Evolutionary conservation across 768 basidiomycete species (phyloP).

Genomic region (Tricholoma matsutake): DNA sequence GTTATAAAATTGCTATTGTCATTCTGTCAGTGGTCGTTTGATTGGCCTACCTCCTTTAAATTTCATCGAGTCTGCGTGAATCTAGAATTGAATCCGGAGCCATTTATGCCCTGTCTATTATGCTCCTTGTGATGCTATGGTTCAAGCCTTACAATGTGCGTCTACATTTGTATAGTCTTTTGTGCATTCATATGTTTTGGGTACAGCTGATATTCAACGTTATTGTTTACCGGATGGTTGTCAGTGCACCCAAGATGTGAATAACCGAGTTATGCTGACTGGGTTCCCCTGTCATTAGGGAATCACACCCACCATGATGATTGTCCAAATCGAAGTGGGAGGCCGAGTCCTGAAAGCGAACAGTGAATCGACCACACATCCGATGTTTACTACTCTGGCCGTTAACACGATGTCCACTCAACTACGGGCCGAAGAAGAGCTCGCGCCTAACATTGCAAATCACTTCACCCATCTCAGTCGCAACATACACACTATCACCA

Average conservation of each 20-base stretch:
- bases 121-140: neutral
- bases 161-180: neutral
- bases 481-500: neutral
- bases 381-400: neutral
- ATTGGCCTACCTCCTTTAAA: neutral
- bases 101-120: neutral
- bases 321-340: conserved; percentile 32
- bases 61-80: neutral
- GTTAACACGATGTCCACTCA: neutral
- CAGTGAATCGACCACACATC: conserved; percentile 3
- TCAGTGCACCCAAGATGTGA: neutral
- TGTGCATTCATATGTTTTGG: neutral
- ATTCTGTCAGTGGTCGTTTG: neutral
- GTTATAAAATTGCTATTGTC: neutral
- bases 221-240: neutral
- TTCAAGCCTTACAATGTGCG: neutral
- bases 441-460: neutral
- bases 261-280: neutral
- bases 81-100: neutral
- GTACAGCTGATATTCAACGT: neutral
- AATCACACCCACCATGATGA: conserved; percentile 34
- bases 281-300: conserved; percentile 13
- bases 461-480: neutral
- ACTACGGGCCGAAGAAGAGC: neutral
- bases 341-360: neutral